phyloP scores from a whole-genome alignment of 2,329 filamentous ascomycete species.

The Pochonia chlamydosporia region DNA sequence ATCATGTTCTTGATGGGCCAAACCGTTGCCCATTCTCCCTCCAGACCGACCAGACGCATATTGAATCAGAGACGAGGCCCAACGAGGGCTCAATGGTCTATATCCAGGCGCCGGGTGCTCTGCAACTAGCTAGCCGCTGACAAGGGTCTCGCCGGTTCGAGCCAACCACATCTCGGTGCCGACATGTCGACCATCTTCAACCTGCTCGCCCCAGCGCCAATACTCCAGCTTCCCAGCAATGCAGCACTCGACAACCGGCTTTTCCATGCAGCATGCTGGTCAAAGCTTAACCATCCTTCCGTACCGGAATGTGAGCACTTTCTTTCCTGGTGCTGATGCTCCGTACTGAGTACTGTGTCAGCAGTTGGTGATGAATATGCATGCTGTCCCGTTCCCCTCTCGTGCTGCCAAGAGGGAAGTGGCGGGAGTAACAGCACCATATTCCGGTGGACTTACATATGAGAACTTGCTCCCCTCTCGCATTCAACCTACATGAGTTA shows the following conservation, averaged over 20 bases:
- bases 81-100: too few relatives aligned
- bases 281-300: neutral
- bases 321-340: neutral
- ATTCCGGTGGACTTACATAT: neutral
- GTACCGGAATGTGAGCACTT: neutral
- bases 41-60: too few relatives aligned
- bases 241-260: neutral
- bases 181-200: slow-evolving; percentile 1
- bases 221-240: neutral
- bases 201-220: slow-evolving; percentile 2
- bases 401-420: neutral
- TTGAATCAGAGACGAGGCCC: too few relatives aligned
- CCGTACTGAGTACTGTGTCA: too few relatives aligned
- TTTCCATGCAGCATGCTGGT: neutral
- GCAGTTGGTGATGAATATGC: neutral
- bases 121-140: slow-evolving; percentile 4
- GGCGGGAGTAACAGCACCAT: neutral
- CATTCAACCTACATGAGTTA: neutral
- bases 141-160: neutral
- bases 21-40: too few relatives aligned
- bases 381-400: neutral
- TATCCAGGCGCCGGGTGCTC: too few relatives aligned
- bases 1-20: neutral
- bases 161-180: slow-evolving; percentile 3
- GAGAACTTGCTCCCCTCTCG: neutral